phyloP scores from a whole-genome alignment of 164 flowering plant species.

The Piper longum region DNA sequence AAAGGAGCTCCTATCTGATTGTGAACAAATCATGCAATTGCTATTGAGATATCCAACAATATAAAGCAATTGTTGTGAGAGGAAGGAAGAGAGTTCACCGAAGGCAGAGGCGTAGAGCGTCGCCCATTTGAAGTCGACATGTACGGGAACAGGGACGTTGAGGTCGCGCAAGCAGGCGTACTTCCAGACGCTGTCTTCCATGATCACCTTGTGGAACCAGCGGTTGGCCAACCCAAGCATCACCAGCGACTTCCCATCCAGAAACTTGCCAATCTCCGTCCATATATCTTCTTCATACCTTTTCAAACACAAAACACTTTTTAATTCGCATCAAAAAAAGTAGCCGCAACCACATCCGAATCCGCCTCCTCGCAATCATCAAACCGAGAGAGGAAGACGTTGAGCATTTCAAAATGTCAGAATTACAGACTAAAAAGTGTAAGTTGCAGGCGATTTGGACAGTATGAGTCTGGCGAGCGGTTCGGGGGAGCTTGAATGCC shows the following conservation, averaged over 20 bases:
- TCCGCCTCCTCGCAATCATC: too few relatives aligned
- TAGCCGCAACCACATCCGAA: too few relatives aligned
- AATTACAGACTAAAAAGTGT: too few relatives aligned
- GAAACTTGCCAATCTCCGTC: constrained; percentile 74
- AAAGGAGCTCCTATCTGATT: too few relatives aligned
- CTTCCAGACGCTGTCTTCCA: constrained; percentile 71
- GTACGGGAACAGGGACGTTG: constrained; percentile 45
- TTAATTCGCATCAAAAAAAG: too few relatives aligned
- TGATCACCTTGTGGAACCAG: constrained; percentile 56
- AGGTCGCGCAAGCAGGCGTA: constrained; percentile 78
- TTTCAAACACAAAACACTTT: not conserved
- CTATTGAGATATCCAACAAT: too few relatives aligned
- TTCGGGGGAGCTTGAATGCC: too few relatives aligned
- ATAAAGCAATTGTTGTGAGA: not conserved
- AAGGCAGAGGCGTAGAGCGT: constrained; percentile 59
- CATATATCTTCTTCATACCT: constrained; percentile 75
- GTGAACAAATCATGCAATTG: not conserved
- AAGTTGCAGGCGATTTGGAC: too few relatives aligned
- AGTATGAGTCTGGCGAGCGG: too few relatives aligned
- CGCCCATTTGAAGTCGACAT: constrained; percentile 50
- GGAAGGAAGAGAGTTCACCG: constrained; percentile 24
- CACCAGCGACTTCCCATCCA: constrained; percentile 65
- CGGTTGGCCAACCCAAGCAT: constrained; percentile 52
- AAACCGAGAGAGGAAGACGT: too few relatives aligned
- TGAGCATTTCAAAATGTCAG: too few relatives aligned